phyloP scores from a whole-genome alignment of 257 asterid genomes.

The Lantana camara region DNA sequence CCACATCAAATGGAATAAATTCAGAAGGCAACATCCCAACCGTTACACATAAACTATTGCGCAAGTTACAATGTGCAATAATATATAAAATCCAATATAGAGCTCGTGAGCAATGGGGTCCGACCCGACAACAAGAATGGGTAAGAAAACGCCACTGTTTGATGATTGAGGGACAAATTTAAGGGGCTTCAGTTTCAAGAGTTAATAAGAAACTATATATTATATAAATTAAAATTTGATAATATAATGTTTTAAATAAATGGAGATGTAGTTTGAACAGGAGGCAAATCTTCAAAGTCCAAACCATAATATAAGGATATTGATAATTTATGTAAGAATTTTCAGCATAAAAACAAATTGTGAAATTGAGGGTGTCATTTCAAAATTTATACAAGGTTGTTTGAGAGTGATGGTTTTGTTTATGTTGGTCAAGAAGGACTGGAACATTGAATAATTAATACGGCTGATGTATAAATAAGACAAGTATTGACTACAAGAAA shows the following conservation, averaged over 20 bases:
- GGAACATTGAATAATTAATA: conserved; percentile 11
- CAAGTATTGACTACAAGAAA: conserved; percentile 7
- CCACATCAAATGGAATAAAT: background rate
- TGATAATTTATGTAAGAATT: conserved; percentile 11
- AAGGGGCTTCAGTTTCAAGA: conserved; percentile 58
- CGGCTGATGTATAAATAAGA: conserved; percentile 11
- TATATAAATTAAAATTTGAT: background rate
- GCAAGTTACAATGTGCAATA: conserved; percentile 16
- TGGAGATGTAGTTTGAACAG: conserved; percentile 69
- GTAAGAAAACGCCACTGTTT: conserved; percentile 30
- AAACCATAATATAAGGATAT: conserved; percentile 68
- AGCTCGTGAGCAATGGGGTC: conserved; percentile 27
- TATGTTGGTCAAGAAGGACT: conserved; percentile 13
- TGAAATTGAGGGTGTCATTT: conserved; percentile 34
- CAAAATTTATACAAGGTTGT: conserved; percentile 24
- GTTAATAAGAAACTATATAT: conserved; percentile 1
- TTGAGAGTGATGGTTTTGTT: conserved; percentile 34
- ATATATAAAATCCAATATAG: background rate
- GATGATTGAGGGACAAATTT: conserved; percentile 42
- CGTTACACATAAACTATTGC: background rate
- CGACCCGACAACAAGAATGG: conserved; percentile 36
- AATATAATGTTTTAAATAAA: conserved; percentile 28
- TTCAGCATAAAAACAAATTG: conserved; percentile 23
- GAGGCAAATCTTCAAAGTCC: conserved; percentile 88
- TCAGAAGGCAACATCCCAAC: background rate